These are phyloP conservation scores for Triangularia verruculosa DNA, from an alignment of 2,329 filamentous ascomycete species.

Conservation along the genomic window DNA sequence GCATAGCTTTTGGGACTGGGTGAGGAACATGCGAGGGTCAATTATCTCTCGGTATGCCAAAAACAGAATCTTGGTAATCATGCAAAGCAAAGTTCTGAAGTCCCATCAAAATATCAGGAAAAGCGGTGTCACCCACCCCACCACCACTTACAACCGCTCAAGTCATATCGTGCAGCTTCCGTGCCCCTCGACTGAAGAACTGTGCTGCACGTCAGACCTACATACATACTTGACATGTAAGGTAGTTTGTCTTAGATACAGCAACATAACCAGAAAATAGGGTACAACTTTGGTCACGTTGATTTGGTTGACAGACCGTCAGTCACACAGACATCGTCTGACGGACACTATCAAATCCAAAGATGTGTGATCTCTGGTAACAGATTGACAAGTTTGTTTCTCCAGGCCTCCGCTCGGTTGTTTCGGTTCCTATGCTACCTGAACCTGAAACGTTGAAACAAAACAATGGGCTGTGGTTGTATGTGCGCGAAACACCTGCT, in stretches of 20 bases:
- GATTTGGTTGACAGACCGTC: no score
- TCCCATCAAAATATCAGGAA: background rate
- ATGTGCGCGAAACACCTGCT: background rate
- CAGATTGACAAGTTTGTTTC: background rate
- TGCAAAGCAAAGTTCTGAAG: no score
- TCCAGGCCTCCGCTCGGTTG: background rate
- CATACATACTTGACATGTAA: no score
- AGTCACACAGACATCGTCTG: no score
- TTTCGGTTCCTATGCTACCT: background rate
- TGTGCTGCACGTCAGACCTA: background rate
- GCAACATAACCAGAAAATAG: no score
- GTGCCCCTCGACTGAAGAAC: background rate
- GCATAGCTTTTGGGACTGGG: no score
- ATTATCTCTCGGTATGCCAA: background rate
- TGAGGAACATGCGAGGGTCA: background rate
- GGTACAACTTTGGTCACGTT: no score
- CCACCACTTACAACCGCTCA: background rate
- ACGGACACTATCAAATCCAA: slow-evolving; percentile 1
- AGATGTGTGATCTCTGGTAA: slow-evolving; percentile 5
- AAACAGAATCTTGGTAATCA: background rate
- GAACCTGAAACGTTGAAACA: background rate
- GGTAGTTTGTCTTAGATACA: no score
- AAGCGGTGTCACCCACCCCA: background rate
- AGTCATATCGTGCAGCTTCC: background rate
- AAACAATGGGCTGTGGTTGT: background rate